Evolutionary conservation across 108 stramenopile genomes (phyloP), one percentile per base, ranked within the genome.

Genomic region (Aurantiochytrium sp.): DNA sequence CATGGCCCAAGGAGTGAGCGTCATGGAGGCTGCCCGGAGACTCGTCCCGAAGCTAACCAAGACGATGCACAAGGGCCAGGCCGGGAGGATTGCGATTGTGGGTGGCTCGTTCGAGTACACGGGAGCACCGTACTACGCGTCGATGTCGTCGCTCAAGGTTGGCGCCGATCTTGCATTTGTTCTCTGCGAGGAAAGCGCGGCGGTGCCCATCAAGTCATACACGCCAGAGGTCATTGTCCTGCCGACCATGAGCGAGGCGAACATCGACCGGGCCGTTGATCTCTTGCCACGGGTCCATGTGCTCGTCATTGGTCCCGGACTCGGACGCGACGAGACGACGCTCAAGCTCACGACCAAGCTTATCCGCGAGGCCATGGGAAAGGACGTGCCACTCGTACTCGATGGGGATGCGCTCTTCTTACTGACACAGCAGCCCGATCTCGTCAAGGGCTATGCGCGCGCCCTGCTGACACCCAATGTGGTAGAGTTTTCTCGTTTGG

Each of bases 81-180:
- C 94, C 53, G 99, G 99, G 14, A 93, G 98, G 58, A 92, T 99
- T 18, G 99, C 93, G 21, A 94, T 98, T 43, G 88, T 99, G 72
- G 99, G 99, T 12, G 99, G 99, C 44, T 96, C 95, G 16, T 91
- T 93, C 60, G 96, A 94, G 83, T 98, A 97, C 92, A 97, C 99
- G 35, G 99, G 99, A 25, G 99, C 99, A 14, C 99, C 99, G 0
- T 99, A 96, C 90, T 99, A 98, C 89, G 97, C 98, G 6, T 97
- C 96, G 60, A 94, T 95, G 92, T 93, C 97, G 5, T 93, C 96
- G 8, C 89, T 99, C 5, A 89, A 94, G 35, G 91, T 92, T 4
- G 99, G 99, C n/a, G 97, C 96, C 49, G 99, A 99, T 92, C 91
- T 99, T 72, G 94, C 95, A n/a, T 98, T 92, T 58, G 94, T 97